A percentile compares a stretch with the other conserved stretches of the same genome.
Conservation (phyloP, 1,284 basidiomycete species). For the Bondarzewia mesenterica region DNA sequence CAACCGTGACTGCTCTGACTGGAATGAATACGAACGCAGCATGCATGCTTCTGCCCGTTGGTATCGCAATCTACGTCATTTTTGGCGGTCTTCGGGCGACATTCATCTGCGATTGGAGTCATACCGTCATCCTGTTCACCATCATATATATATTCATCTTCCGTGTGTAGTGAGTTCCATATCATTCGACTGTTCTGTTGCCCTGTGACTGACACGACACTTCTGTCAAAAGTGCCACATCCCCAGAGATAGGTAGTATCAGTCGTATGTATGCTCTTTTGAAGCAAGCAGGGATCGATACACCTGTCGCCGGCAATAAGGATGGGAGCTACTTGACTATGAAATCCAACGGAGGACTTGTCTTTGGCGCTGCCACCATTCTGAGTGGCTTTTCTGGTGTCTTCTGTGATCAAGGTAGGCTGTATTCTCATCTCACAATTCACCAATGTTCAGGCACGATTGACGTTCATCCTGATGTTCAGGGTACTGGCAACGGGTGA, state of each 20-base stretch:
- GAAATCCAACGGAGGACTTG: slow-evolving; percentile 43
- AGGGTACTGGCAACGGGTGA: slow-evolving; percentile 45
- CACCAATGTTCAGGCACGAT: background rate
- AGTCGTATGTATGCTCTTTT: slow-evolving; percentile 53
- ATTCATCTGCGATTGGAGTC: slow-evolving; percentile 46
- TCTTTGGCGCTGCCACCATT: slow-evolving; percentile 43
- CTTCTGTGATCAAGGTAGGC: slow-evolving; percentile 40
- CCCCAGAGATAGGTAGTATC: slow-evolving; percentile 51
- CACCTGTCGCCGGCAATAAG: slow-evolving; percentile 58
- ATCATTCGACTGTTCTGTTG: slow-evolving; percentile 2
- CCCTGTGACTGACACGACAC: slow-evolving; percentile 11
- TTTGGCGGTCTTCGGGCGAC: slow-evolving; percentile 47
- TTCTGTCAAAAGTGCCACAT: slow-evolving; percentile 47
- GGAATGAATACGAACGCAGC: slow-evolving; percentile 80
- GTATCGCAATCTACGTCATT: slow-evolving; percentile 36
- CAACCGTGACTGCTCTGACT: slow-evolving; percentile 73
- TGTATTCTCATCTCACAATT: background rate
- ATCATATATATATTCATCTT: slow-evolving; percentile 44
- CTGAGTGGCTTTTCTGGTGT: slow-evolving; percentile 39
- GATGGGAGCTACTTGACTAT: slow-evolving; percentile 68
- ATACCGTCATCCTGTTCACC: slow-evolving; percentile 36
- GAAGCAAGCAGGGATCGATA: slow-evolving; percentile 32
- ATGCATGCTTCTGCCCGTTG: slow-evolving; percentile 66
- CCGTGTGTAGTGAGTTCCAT: slow-evolving; percentile 25
- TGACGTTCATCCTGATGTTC: background rate